Evolutionary conservation across 2,329 filamentous ascomycete genomes (phyloP).

Genomic region (Pyrenophora seminiperda): DNA sequence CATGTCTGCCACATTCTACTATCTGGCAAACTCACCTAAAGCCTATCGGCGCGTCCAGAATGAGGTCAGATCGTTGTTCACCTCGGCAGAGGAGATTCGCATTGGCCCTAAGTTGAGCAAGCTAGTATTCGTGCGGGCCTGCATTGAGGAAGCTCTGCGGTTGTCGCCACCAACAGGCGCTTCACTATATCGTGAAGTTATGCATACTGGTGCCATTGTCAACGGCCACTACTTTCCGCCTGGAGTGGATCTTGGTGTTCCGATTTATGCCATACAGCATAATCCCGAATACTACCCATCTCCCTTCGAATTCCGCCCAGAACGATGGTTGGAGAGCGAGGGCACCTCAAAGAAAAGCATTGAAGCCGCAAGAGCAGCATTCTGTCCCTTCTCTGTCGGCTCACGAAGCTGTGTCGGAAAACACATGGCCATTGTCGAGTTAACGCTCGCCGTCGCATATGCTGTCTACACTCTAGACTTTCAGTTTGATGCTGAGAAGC

Average conservation of each 20-base stretch:
- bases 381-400: conserved; percentile 72
- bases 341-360: conserved; percentile 5
- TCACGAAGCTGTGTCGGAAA: conserved; percentile 72
- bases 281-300: conserved; percentile 25
- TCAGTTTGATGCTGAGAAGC: not conserved
- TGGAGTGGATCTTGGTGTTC: conserved; percentile 28
- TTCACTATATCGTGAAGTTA: conserved; percentile 28
- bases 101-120: conserved; percentile 23
- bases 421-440: conserved; percentile 53
- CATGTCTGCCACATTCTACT: conserved; percentile 44
- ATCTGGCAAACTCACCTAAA: conserved; percentile 43
- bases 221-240: conserved; percentile 27
- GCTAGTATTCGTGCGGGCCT: conserved; percentile 37
- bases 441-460: not conserved
- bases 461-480: conserved; percentile 1
- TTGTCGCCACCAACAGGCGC: conserved; percentile 32
- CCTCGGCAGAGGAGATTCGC: conserved; percentile 23
- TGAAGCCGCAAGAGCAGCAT: conserved; percentile 41
- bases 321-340: conserved; percentile 31
- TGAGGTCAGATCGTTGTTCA: conserved; percentile 30
- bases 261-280: conserved; percentile 35
- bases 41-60: conserved; percentile 17
- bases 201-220: conserved; percentile 24
- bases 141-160: conserved; percentile 43
- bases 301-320: conserved; percentile 25